Evolutionary conservation across 352 stramenopile species (phyloP).

Genomic region (Aphanomyces invadans): DNA sequence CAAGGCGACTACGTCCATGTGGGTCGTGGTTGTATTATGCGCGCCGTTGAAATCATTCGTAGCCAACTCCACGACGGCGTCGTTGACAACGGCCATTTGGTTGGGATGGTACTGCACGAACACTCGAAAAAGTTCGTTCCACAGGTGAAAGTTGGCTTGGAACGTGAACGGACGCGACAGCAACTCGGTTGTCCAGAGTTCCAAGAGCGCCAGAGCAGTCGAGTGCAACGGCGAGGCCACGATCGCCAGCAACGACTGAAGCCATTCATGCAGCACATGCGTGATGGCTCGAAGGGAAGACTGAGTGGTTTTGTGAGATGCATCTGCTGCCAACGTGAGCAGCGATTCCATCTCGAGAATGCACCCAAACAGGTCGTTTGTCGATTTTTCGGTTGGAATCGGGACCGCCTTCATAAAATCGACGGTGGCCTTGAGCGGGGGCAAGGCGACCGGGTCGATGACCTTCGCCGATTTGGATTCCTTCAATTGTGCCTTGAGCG

Average conservation of each 20-base stretch:
- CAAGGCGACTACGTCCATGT: background rate
- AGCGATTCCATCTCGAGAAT: slow-evolving; percentile 6
- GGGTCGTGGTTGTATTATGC: background rate
- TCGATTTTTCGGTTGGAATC: background rate
- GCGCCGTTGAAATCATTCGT: background rate
- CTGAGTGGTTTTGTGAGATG: too few species aligned
- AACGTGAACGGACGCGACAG: background rate
- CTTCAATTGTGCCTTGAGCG: too few species aligned
- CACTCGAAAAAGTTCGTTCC: background rate
- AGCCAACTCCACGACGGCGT: background rate
- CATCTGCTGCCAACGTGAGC: background rate
- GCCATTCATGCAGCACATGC: slow-evolving; percentile 6
- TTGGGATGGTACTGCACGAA: background rate
- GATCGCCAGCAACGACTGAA: background rate
- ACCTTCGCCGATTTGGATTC: background rate
- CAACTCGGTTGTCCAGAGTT: background rate
- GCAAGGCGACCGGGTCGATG: background rate
- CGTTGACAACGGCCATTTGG: background rate
- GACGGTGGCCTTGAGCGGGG: background rate
- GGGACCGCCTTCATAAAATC: slow-evolving; percentile 7
- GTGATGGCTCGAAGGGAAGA: too few species aligned
- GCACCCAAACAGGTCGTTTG: background rate
- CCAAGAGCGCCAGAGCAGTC: background rate
- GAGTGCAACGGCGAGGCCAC: background rate
- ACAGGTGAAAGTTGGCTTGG: background rate